Percentiles rank a stretch among this genome's conserved stretches.
Conservation (phyloP, 1,284 basidiomycete genomes). For the Melampsora abietis-canadensis region DNA sequence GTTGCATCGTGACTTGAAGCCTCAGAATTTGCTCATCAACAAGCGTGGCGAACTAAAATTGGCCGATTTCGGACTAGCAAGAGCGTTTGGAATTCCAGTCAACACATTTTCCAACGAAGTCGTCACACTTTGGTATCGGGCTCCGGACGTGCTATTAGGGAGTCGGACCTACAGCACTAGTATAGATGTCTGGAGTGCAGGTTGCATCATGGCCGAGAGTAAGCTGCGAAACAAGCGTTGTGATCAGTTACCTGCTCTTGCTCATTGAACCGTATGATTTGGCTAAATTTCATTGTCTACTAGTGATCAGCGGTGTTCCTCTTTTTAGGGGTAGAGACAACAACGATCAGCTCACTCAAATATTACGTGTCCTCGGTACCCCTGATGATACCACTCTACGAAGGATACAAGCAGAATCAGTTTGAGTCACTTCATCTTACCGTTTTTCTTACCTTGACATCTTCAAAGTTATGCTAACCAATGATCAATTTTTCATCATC, state of each 20-base stretch:
- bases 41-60: conserved; percentile 94
- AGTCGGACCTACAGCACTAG: conserved; percentile 96
- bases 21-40: conserved; percentile 96
- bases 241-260: background rate
- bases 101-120: conserved; percentile 92
- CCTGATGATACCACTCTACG: conserved; percentile 83
- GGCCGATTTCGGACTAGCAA: conserved; percentile 62
- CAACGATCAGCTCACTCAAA: conserved; percentile 93
- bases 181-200: conserved; percentile 98
- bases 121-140: conserved; percentile 98
- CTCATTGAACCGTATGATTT: background rate
- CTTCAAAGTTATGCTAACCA: background rate
- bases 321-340: conserved; percentile 97
- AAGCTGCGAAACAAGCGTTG: background rate
- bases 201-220: conserved; percentile 92
- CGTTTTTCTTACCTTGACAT: background rate
- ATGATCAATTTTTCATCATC: background rate
- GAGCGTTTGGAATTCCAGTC: conserved; percentile 92
- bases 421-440: conserved; percentile 55
- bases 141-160: conserved; percentile 94
- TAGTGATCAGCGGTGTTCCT: conserved; percentile 88
- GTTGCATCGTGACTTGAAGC: conserved; percentile 93
- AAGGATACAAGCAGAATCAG: conserved; percentile 87
- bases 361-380: conserved; percentile 95
- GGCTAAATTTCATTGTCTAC: background rate